These are phyloP conservation scores for Beta macrorhiza DNA, from an alignment of 179 eudicot genomes.

Conservation along the genomic window DNA sequence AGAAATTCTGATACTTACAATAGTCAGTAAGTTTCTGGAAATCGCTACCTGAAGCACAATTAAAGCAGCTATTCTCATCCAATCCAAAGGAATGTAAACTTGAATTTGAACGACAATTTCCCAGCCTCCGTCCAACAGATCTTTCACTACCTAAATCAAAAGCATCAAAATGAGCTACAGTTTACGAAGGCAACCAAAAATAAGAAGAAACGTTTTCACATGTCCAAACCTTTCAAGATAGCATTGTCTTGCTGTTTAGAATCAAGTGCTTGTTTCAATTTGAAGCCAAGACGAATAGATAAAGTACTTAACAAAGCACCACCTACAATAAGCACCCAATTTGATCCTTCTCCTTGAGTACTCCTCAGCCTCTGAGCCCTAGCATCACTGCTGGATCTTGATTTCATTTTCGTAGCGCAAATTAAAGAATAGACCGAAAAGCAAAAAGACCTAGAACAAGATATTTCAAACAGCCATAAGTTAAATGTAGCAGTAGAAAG, in stretches of 20 bases:
- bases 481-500: no score
- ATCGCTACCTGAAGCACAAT: slow-evolving; percentile 37
- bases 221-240: slow-evolving; percentile 45
- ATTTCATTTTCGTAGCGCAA: slow-evolving; percentile 49
- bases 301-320: slow-evolving; percentile 87
- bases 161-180: slow-evolving; percentile 8
- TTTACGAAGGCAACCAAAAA: background rate
- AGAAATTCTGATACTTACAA: background rate
- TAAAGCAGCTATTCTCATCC: slow-evolving; percentile 38
- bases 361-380: slow-evolving; percentile 49
- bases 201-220: slow-evolving; percentile 8
- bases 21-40: slow-evolving; percentile 6
- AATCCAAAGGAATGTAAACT: slow-evolving; percentile 35
- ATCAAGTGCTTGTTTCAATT: slow-evolving; percentile 80
- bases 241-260: slow-evolving; percentile 50
- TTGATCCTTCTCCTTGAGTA: slow-evolving; percentile 66
- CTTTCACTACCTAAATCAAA: slow-evolving; percentile 30
- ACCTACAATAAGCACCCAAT: slow-evolving; percentile 87
- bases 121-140: slow-evolving; percentile 30
- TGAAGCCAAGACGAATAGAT: slow-evolving; percentile 81
- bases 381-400: slow-evolving; percentile 49
- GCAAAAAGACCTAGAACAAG: slow-evolving; percentile 18
- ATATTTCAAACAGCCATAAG: background rate
- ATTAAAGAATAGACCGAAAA: slow-evolving; percentile 2
- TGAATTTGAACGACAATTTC: slow-evolving; percentile 40